phyloP scores from a whole-genome alignment of 2,329 filamentous ascomycete species.

The Fusarium ramigenum region DNA sequence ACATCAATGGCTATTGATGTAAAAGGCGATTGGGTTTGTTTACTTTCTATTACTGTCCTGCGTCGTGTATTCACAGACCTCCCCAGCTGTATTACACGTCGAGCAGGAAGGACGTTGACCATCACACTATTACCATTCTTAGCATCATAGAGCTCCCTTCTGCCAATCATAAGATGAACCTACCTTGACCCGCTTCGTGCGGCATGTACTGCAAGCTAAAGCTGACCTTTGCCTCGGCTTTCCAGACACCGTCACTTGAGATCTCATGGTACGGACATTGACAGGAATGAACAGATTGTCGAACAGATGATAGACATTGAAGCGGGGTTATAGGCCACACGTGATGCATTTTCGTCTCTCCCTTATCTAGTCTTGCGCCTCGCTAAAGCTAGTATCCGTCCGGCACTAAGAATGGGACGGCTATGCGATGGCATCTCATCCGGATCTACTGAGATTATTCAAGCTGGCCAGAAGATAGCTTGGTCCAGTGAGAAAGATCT shows the following conservation, averaged over 20 bases:
- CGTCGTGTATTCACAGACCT: not conserved
- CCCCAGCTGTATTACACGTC: not conserved
- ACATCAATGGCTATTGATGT: too few species aligned
- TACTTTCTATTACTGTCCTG: slow-evolving; percentile 5
- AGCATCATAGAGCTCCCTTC: not conserved
- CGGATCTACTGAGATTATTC: fast-evolving
- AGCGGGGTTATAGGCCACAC: not conserved
- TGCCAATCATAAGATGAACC: too few species aligned
- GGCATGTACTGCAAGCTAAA: not conserved
- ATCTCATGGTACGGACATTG: not conserved
- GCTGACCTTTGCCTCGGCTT: not conserved
- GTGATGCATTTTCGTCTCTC: not conserved
- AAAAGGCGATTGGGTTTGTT: too few species aligned
- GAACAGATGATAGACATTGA: not conserved
- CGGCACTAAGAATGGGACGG: not conserved
- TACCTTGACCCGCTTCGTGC: slow-evolving; percentile 1
- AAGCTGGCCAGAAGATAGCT: too few species aligned
- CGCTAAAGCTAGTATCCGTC: not conserved
- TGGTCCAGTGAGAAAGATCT: fast-evolving
- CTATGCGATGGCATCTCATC: not conserved
- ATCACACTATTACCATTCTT: not conserved
- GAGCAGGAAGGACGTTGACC: not conserved
- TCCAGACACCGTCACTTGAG: not conserved
- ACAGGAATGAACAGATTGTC: not conserved
- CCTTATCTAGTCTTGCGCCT: not conserved